Evolutionary conservation across 768 basidiomycete genomes (phyloP).

Genomic region (Guyanaporus albipodus): DNA sequence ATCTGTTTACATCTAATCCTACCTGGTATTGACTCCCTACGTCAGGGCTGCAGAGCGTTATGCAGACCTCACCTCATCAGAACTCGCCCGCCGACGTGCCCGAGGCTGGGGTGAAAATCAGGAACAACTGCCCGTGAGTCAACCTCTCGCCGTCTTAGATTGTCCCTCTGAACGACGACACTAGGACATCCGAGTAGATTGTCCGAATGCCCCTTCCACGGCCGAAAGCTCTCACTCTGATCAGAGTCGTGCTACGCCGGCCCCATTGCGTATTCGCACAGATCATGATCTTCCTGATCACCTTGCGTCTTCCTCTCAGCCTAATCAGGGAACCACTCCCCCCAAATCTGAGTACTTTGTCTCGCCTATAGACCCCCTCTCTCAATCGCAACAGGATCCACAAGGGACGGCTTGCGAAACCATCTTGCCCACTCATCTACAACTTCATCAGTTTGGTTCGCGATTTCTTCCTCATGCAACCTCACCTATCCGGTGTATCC

Average conservation of each 20-base stretch:
- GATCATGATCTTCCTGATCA: constrained; percentile 31
- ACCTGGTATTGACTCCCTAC: no score
- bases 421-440: constrained; percentile 60
- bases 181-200: constrained; percentile 17
- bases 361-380: constrained; percentile 25
- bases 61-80: constrained; percentile 57
- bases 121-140: constrained; percentile 14
- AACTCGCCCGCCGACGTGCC: constrained; percentile 50
- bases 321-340: background rate
- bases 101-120: constrained; percentile 67
- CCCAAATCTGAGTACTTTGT: constrained; percentile 10
- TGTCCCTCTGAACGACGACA: constrained; percentile 3
- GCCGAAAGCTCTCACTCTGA: constrained; percentile 6
- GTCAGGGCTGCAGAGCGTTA: constrained; percentile 84
- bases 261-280: constrained; percentile 44
- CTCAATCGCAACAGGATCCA: constrained; percentile 32
- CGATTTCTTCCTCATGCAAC: constrained; percentile 80
- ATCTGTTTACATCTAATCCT: no score
- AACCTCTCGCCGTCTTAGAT: background rate
- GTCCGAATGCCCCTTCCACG: background rate
- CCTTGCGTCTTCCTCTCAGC: constrained; percentile 14
- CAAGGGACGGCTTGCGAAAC: constrained; percentile 43
- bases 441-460: constrained; percentile 76
- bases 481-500: constrained; percentile 67
- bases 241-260: constrained; percentile 11